phyloP scores from a whole-genome alignment of 2,329 filamentous ascomycete genomes.

The Aurifilum marmelostoma region DNA sequence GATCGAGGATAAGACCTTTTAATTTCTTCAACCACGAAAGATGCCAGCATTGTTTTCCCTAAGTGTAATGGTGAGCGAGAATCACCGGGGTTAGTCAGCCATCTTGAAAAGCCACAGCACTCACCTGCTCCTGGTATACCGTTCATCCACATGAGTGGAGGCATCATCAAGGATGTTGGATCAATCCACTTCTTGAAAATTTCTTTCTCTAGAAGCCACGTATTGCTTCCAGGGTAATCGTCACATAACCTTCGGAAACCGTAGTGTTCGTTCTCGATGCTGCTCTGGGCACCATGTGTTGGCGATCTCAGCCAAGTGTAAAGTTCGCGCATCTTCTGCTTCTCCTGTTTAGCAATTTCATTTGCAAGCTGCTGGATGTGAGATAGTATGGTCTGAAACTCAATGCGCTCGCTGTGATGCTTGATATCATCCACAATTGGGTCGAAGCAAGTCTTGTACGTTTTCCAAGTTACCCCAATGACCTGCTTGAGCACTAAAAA shows the following conservation, averaged over 20 bases:
- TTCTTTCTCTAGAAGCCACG: conserved; percentile 38
- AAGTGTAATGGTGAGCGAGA: background rate
- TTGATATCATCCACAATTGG: conserved; percentile 37
- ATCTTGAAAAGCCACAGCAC: background rate
- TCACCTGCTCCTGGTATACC: conserved; percentile 46
- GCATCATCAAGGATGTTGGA: conserved; percentile 28
- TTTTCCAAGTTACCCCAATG: conserved; percentile 40
- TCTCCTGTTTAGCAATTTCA: background rate
- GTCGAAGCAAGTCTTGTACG: conserved; percentile 36
- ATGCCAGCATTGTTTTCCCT: conserved; percentile 39
- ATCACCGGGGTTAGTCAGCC: background rate
- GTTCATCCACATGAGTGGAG: conserved; percentile 42
- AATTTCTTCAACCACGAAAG: conserved; percentile 41
- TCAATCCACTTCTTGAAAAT: conserved; percentile 35
- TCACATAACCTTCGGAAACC: conserved; percentile 26
- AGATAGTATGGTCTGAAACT: conserved; percentile 36
- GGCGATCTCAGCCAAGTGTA: conserved; percentile 27
- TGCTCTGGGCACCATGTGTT: conserved; percentile 2
- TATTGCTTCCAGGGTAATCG: conserved; percentile 31
- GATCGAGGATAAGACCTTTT: conserved; percentile 22
- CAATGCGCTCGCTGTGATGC: conserved; percentile 37
- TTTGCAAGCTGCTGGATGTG: conserved; percentile 33
- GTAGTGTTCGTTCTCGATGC: conserved; percentile 8
- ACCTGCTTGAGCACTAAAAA: conserved; percentile 37
- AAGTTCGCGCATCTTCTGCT: conserved; percentile 24